phyloP scores from a whole-genome alignment of 768 basidiomycete genomes.

The Lactifluus rugatus region DNA sequence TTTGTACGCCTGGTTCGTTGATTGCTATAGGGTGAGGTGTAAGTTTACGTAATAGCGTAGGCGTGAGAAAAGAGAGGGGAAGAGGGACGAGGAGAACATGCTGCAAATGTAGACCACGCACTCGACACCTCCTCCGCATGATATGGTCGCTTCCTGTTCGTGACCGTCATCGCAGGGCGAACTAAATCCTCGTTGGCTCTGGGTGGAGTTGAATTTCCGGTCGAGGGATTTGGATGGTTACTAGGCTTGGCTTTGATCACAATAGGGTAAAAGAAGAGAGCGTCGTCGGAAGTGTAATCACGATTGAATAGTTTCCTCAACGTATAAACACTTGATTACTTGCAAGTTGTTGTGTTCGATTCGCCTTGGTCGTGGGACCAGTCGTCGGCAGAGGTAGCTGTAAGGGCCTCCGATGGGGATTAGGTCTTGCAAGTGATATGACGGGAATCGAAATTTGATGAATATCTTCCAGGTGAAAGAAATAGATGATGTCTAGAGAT shows the following conservation, averaged over 20 bases:
- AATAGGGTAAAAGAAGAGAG: background rate
- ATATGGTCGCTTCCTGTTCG: slow-evolving; percentile 55
- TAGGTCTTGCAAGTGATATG: background rate
- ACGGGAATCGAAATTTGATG: background rate
- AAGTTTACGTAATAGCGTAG: slow-evolving; percentile 24
- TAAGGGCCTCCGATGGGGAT: background rate
- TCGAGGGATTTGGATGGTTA: background rate
- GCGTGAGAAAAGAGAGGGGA: slow-evolving; percentile 24
- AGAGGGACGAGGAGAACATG: slow-evolving; percentile 16
- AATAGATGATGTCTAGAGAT: background rate
- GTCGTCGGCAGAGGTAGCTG: background rate
- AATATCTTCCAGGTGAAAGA: background rate
- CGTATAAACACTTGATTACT: background rate
- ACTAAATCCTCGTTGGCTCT: background rate
- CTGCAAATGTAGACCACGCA: slow-evolving; percentile 26
- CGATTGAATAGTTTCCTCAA: background rate
- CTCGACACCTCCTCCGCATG: slow-evolving; percentile 58
- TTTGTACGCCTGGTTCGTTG: slow-evolving; percentile 74
- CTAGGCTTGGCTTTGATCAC: background rate
- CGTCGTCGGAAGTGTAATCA: background rate
- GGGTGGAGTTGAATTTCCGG: background rate
- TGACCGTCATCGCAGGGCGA: slow-evolving; percentile 44
- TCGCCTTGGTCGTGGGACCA: background rate
- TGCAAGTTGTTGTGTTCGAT: background rate
- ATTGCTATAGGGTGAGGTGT: slow-evolving; percentile 36